Conservation (phyloP, 208 protist genomes). For the Leishmania turanica region DNA sequence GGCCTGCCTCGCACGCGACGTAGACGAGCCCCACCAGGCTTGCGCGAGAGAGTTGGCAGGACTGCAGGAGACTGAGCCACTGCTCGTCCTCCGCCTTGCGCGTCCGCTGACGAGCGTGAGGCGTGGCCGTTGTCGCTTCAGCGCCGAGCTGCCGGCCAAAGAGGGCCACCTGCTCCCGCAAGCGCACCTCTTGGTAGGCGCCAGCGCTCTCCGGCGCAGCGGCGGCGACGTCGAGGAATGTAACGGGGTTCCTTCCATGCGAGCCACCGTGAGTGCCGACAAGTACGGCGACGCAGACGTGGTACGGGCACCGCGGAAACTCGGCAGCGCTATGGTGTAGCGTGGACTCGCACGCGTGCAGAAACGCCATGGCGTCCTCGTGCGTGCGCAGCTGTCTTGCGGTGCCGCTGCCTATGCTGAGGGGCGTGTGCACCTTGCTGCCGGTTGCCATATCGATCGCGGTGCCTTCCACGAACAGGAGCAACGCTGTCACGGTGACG, state of each 20-base stretch:
- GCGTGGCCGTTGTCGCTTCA: neutral
- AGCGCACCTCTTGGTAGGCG: neutral
- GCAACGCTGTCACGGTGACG: slow-evolving; percentile 2
- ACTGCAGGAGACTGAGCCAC: slow-evolving; percentile 27
- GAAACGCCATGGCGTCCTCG: slow-evolving; percentile 8
- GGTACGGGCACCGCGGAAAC: slow-evolving; percentile 9
- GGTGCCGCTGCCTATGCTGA: neutral
- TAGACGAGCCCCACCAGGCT: slow-evolving; percentile 13
- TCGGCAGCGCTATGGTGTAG: neutral
- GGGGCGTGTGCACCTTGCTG: neutral
- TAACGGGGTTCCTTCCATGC: neutral
- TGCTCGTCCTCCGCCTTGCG: slow-evolving; percentile 4
- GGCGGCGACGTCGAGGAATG: slow-evolving; percentile 25
- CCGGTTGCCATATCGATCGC: slow-evolving; percentile 8
- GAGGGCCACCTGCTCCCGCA: slow-evolving; percentile 10
- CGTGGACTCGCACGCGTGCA: slow-evolving; percentile 14
- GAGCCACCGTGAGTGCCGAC: neutral
- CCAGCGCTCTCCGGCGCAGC: neutral
- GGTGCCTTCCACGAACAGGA: slow-evolving; percentile 18
- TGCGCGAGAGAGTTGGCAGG: slow-evolving; percentile 19
- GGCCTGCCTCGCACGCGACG: neutral
- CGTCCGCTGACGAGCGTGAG: neutral
- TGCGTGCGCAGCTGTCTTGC: neutral
- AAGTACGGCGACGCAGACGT: slow-evolving; percentile 21
- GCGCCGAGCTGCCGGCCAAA: slow-evolving; percentile 11